A percentile compares a stretch with the other conserved stretches of the same genome.
Evolutionary conservation across 2,329 filamentous ascomycete species (phyloP).

Genomic region (Fusarium xylarioides): DNA sequence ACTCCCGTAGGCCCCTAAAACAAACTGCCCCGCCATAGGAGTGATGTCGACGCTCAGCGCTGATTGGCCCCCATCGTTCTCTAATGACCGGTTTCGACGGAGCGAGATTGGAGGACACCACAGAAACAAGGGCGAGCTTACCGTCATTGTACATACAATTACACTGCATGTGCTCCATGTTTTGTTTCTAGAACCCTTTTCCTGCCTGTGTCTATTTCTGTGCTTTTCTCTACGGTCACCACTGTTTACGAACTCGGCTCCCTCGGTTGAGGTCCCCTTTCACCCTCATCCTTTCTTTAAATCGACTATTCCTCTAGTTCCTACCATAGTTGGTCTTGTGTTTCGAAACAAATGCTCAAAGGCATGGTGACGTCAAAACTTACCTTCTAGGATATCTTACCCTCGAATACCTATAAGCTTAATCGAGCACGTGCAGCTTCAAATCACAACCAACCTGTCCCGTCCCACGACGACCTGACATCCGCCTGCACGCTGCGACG

Average conservation of each 20-base stretch:
- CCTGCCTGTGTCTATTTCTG: conserved; percentile 13
- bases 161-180: conserved; percentile 4
- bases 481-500: conserved; percentile 18
- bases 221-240: not conserved
- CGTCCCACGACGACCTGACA: conserved; percentile 5
- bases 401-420: not conserved
- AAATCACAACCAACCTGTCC: not conserved
- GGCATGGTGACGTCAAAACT: conserved; percentile 42
- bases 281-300: not conserved
- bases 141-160: conserved; percentile 40
- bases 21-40: conserved; percentile 18
- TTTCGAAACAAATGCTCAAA: conserved; percentile 7
- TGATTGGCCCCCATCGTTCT: conserved; percentile 26
- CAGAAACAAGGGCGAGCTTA: conserved; percentile 27
- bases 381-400: conserved; percentile 16
- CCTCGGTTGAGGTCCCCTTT: conserved; percentile 19
- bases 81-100: conserved; percentile 7
- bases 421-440: conserved; percentile 14
- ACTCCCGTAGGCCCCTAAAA: conserved; percentile 19
- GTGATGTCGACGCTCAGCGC: conserved; percentile 27
- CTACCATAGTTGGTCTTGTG: not conserved
- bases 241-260: conserved; percentile 12
- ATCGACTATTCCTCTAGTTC: not conserved
- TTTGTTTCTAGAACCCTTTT: conserved; percentile 35
- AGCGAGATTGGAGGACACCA: conserved; percentile 33